These are phyloP conservation scores for Clarireedia sp. DNA, from an alignment of 2,329 filamentous ascomycete species.

Conservation along the genomic window DNA sequence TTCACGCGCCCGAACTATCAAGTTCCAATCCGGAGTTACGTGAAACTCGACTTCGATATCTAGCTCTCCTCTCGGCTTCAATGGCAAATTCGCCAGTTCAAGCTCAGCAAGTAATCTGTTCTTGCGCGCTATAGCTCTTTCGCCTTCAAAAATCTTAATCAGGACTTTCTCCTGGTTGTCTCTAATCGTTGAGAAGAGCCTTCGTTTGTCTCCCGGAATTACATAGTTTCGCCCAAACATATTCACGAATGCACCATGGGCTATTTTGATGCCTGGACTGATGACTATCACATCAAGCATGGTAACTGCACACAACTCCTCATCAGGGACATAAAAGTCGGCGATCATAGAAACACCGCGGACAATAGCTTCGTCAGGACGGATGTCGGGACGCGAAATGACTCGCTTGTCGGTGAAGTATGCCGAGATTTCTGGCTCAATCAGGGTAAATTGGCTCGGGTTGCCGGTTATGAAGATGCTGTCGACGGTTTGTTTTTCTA, in stretches of 20 bases:
- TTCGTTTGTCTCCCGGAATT: conserved; percentile 1
- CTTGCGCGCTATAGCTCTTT: conserved; percentile 62
- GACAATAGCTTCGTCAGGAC: conserved; percentile 3
- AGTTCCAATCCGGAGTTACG: conserved; percentile 15
- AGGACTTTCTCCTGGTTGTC: conserved; percentile 49
- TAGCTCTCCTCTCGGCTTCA: conserved; percentile 23
- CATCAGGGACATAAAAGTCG: neutral
- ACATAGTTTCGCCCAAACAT: conserved; percentile 9
- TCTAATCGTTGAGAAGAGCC: conserved; percentile 49
- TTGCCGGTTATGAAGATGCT: conserved; percentile 12
- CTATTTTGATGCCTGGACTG: conserved; percentile 8
- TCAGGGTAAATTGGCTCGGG: conserved; percentile 4
- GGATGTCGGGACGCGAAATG: neutral
- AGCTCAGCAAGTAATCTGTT: conserved; percentile 65
- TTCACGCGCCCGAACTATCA: conserved; percentile 5
- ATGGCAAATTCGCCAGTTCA: conserved; percentile 56
- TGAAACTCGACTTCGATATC: conserved; percentile 16
- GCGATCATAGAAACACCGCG: conserved; percentile 3
- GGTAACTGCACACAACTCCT: neutral
- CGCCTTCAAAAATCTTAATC: conserved; percentile 61
- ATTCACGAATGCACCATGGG: neutral
- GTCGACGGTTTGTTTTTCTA: conserved; percentile 9
- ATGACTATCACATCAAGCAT: neutral
- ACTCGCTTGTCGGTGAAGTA: conserved; percentile 7
- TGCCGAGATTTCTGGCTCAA: neutral